phyloP scores from a whole-genome alignment of 192 early-diverging fungal genomes.

The Thamnidium elegans region DNA sequence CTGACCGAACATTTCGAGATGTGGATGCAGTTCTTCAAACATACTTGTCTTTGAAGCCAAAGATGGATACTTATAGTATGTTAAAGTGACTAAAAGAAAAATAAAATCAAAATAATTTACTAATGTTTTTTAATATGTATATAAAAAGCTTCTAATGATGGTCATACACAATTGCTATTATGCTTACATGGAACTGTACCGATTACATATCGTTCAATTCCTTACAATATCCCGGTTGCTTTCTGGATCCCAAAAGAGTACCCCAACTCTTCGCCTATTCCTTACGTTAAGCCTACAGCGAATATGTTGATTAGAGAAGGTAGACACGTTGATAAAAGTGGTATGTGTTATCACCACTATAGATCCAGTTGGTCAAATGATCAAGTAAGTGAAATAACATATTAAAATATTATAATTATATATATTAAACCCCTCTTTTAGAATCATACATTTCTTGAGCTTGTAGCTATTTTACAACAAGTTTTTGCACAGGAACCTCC shows the following conservation, averaged over 20 bases:
- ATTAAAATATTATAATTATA: background rate
- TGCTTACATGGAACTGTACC: slow-evolving; percentile 88
- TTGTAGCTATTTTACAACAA: slow-evolving; percentile 64
- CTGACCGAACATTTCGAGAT: slow-evolving; percentile 62
- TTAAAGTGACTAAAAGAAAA: background rate
- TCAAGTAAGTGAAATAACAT: slow-evolving; percentile 22
- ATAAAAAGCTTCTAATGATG: slow-evolving; percentile 52
- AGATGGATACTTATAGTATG: slow-evolving; percentile 71
- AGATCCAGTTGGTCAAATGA: slow-evolving; percentile 69
- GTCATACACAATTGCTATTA: slow-evolving; percentile 63
- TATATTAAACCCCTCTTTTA: background rate
- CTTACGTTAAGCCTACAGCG: slow-evolving; percentile 85
- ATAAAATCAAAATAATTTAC: background rate
- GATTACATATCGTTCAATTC: slow-evolving; percentile 71
- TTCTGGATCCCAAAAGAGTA: slow-evolving; percentile 86
- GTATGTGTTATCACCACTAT: slow-evolving; percentile 82
- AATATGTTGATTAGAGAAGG: slow-evolving; percentile 81
- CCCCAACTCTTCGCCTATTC: slow-evolving; percentile 75
- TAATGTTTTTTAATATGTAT: too few species aligned
- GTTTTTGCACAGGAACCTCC: slow-evolving; percentile 77
- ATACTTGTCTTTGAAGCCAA: slow-evolving; percentile 57
- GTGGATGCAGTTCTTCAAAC: slow-evolving; percentile 59
- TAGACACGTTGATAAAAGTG: slow-evolving; percentile 81
- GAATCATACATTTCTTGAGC: slow-evolving; percentile 48
- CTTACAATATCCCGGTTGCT: slow-evolving; percentile 91